Conservation (phyloP, 2,329 filamentous ascomycete genomes). For the Chaetoscypha palmicola region DNA sequence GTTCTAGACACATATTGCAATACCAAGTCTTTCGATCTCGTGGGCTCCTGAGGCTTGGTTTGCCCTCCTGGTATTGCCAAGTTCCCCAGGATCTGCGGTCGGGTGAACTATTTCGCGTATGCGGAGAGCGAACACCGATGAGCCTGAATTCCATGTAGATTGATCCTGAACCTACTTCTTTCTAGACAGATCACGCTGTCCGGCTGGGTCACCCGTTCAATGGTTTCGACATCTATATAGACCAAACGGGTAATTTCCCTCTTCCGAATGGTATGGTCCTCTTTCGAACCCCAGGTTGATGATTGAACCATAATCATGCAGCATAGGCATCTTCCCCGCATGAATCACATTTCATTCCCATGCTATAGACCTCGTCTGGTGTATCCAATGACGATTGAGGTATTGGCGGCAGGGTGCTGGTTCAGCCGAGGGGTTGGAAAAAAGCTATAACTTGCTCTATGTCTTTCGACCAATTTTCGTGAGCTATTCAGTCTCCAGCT, state of each 20-base stretch:
- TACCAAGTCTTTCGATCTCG: background rate
- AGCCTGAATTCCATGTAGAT: constrained; percentile 19
- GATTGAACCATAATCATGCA: constrained; percentile 1
- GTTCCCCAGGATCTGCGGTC: constrained; percentile 3
- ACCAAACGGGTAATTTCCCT: constrained; percentile 16
- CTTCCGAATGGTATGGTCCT: background rate
- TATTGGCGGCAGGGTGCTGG: constrained; percentile 7
- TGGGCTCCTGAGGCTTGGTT: background rate
- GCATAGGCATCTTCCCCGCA: constrained; percentile 7
- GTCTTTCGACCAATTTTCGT: constrained; percentile 6
- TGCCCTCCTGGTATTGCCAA: background rate
- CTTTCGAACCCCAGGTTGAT: constrained; percentile 1
- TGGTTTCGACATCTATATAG: constrained; percentile 5
- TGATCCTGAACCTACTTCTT: constrained; percentile 9
- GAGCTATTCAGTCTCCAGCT: constrained; percentile 2
- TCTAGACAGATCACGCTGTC: constrained; percentile 12
- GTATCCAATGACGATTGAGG: constrained; percentile 14
- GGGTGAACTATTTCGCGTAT: constrained; percentile 20
- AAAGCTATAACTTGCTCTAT: constrained; percentile 10
- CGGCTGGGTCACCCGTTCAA: constrained; percentile 13
- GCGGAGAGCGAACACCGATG: constrained; percentile 15
- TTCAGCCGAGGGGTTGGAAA: constrained; percentile 9
- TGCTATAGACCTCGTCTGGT: constrained; percentile 10
- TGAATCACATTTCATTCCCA: constrained; percentile 4
- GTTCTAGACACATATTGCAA: background rate